Base-by-base conservation (phyloP, 2,329 filamentous ascomycete species). In the Scedosporium apiospermum region DNA sequence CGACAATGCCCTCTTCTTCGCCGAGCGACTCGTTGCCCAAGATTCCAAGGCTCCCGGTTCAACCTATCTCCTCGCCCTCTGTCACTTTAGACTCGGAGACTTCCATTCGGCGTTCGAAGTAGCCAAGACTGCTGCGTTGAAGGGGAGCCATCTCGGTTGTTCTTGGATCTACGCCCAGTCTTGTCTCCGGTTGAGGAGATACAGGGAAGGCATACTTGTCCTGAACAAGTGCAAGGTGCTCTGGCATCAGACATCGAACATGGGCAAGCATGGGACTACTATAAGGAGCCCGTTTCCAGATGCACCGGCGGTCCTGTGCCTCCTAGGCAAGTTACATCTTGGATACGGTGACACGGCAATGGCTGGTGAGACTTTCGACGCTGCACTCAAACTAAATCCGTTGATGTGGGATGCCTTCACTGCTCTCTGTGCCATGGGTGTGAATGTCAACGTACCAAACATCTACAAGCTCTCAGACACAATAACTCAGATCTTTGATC, bases 391-490 rank as follows among this genome's bases (percentile, higher is more conserved):
- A 75, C 74, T 87, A 62, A 99, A 98, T 70, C 93, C 95, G 1
- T 93, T 98, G 74, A 95, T 96, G 84, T 99, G 95, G 95, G 95
- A 99, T 78, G 93, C 93, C 0, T 98, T 98, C 69, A 87, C 88
- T 23, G 88, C 86, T 16, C 82, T 99, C 6, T 96, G 93, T 72
- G 92, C 97, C 71, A 90, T 85, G 87, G 90, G 91, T 3, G 88
- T 91, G 55, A 87, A 87, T 67, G 82, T 98, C 62, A 87, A 90
- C 63, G 86, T 95, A 9, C 83, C 87, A 27, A 96, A 96, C 69
- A 89, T 97, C 65, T 99, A 96, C 77, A 91, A 87, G 71, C 77
- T 89, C 68, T 91, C 83, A 64, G 82, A 85, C 21, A 65, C 71
- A 6, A 71, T 86, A 42, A 66, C 81, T 41, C 78, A 79, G 46